Conservation (phyloP, 2,329 filamentous ascomycete species). For the Botrytis deweyae region DNA sequence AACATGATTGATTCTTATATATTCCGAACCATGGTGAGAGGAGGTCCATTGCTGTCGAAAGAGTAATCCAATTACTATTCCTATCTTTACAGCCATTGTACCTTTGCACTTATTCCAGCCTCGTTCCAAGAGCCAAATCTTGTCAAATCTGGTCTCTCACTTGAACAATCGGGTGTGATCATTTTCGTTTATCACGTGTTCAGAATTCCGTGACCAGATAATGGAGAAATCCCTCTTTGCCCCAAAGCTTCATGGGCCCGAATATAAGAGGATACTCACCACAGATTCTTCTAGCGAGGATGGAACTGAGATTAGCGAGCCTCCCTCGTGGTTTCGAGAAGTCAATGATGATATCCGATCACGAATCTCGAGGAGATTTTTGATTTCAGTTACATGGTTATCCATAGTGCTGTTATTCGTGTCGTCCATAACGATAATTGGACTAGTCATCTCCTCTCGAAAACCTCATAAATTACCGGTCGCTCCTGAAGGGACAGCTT, state of each 20-base stretch:
- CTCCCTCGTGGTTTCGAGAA: constrained; percentile 2
- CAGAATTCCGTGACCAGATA: too few relatives aligned
- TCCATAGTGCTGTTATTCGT: constrained; percentile 6
- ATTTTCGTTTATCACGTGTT: too few relatives aligned
- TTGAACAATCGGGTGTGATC: too few relatives aligned
- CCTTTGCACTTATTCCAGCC: too few relatives aligned
- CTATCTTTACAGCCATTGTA: too few relatives aligned
- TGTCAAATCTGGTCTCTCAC: too few relatives aligned
- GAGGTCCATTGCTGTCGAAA: too few relatives aligned
- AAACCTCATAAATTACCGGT: neutral
- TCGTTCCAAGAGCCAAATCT: too few relatives aligned
- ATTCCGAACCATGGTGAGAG: too few relatives aligned
- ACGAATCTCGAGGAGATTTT: neutral
- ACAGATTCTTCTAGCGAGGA: constrained; percentile 12
- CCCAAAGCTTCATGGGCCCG: constrained; percentile 2
- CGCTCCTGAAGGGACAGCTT: constrained; percentile 7
- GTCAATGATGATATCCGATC: neutral
- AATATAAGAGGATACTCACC: neutral
- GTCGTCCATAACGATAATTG: constrained; percentile 4
- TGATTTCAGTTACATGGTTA: constrained; percentile 1
- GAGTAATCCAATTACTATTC: too few relatives aligned
- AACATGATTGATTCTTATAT: too few relatives aligned
- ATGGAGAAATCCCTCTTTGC: constrained; percentile 1
- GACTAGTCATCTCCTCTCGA: constrained; percentile 6
- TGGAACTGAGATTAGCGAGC: neutral